Evolutionary conservation across 1,139 yeast genomes (phyloP).

Genomic region (Spencermartinsiella ligniputridi): DNA sequence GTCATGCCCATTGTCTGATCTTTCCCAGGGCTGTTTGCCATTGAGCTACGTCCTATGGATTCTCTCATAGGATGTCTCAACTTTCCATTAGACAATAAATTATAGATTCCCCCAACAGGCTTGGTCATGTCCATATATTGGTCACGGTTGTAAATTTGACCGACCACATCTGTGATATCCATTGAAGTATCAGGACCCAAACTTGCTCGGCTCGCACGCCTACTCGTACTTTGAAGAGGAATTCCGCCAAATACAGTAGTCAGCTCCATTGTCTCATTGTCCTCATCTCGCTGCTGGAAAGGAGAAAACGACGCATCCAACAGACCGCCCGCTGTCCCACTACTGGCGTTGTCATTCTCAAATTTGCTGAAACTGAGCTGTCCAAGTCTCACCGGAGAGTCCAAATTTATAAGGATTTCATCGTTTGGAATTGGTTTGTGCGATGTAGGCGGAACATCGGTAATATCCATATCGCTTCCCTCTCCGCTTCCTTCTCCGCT

Average conservation of each 20-base stretch:
- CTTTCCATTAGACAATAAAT: too few species aligned
- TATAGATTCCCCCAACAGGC: not conserved
- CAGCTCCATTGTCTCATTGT: conserved; percentile 5
- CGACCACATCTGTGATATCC: not conserved
- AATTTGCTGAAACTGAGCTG: too few species aligned
- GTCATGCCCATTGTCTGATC: not conserved
- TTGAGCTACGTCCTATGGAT: too few species aligned
- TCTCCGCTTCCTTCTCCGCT: conserved; percentile 4
- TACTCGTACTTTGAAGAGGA: conserved; percentile 29
- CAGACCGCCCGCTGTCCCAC: conserved; percentile 69
- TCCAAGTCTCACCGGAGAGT: conserved; percentile 2
- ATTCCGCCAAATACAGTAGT: conserved; percentile 5
- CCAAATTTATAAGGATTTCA: conserved; percentile 9
- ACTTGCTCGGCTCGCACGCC: conserved; percentile 31
- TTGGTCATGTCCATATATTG: not conserved
- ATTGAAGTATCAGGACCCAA: conserved; percentile 1
- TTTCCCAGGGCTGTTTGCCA: not conserved
- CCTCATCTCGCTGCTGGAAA: not conserved
- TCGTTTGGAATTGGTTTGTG: conserved; percentile 1
- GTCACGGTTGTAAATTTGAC: not conserved
- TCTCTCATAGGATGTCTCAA: too few species aligned
- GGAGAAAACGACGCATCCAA: conserved; percentile 51
- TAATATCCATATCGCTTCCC: conserved; percentile 1
- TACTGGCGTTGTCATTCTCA: too few species aligned
- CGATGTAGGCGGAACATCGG: not conserved